Evolutionary conservation across 2,329 filamentous ascomycete species (phyloP), one percentile per base, ranked within the genome.

Genomic region (Ophiognomonia clavigignenti-juglandacearum): DNA sequence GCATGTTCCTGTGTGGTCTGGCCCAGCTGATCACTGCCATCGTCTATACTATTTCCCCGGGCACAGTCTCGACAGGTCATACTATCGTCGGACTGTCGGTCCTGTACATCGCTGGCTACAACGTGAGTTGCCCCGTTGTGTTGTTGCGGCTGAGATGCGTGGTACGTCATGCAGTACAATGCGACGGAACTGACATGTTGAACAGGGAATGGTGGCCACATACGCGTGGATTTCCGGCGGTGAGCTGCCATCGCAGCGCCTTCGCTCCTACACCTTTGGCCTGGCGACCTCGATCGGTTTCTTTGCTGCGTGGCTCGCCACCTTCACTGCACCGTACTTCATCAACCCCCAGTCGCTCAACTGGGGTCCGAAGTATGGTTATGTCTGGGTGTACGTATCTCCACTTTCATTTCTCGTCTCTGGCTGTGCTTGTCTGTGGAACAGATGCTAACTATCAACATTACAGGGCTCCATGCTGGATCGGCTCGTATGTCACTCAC

Each of bases 301-400:
- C 59, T 63, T 78, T 9, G 71, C 73, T 2, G 76, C 76, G 54
- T 80, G 77, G 77, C 64, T 77, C 6, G 74, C 74, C 0, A 78
- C 74, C 0, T 80, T 80, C 53, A 80, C 77, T 0, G 75, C 76
- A 2, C 77, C 76, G 0, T 80, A 80, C 55, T 81, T 81, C 54
- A 80, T 82, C 60, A 80, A 80, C 52, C 72, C 74, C 0, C 58
- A 63, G 13, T 60, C 71, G 1, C 59, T 82, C 32, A 72, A 74
- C 54, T 82, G 77, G 77, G 77, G 77, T 0, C 77, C 77, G 0
- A 73, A 73, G 49, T 80, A 80, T 43, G 71, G 76, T 2, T 80
- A 75, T 53, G 77, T 80, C 44, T 81, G 76, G 76, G 68, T 62
- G 5, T n/a, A n/a, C n/a, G n/a, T n/a, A n/a, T n/a, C n/a, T n/a